Evolutionary conservation across 1,139 yeast genomes (phyloP).

Genomic region (Geotrichum citri-aurantii): DNA sequence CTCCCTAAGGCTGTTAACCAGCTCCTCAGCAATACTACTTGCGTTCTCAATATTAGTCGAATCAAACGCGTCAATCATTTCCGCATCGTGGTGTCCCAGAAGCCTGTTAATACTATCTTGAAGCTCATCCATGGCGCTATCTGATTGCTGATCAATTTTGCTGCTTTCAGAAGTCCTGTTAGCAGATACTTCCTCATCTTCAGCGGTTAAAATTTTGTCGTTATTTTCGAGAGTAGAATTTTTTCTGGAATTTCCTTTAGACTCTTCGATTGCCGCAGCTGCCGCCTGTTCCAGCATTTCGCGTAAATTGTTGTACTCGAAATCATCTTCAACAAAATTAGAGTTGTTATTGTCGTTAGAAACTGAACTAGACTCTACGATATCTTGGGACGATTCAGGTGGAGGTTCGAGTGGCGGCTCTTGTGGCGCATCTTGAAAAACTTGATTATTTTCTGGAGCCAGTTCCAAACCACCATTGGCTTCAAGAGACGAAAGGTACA

Average conservation of each 20-base stretch:
- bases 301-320: constrained; percentile 8
- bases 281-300: constrained; percentile 13
- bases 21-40: neutral
- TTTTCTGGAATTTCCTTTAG: constrained; percentile 25
- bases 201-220: neutral
- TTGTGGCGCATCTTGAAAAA: neutral
- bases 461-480: neutral
- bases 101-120: constrained; percentile 8
- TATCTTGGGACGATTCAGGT: neutral
- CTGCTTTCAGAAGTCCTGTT: neutral
- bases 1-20: neutral
- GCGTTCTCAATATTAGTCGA: neutral
- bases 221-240: neutral
- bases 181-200: neutral
- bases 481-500: constrained; percentile 9
- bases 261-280: constrained; percentile 5
- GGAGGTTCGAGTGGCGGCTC: neutral
- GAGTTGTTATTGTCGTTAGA: neutral
- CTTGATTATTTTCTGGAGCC: neutral
- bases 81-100: constrained; percentile 5
- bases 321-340: neutral
- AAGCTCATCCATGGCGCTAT: constrained; percentile 1
- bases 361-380: neutral
- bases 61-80: neutral
- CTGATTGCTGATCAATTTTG: neutral